phyloP scores from a whole-genome alignment of 148 eudicot genomes.

The Amaranthus hypochondriacus region DNA sequence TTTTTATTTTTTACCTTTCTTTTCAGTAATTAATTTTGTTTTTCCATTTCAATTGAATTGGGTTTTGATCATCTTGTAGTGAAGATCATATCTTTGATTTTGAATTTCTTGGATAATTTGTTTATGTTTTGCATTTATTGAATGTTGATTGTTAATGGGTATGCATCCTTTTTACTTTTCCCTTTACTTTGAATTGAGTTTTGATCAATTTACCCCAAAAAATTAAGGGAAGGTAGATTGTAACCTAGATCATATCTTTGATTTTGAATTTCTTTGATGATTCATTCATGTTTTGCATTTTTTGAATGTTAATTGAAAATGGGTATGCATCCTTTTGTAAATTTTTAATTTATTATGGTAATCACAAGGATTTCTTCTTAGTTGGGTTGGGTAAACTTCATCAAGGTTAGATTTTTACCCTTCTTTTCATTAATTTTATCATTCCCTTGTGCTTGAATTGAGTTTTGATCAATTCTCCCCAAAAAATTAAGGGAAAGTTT shows the following conservation, averaged over 20 bases:
- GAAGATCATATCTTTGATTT: neutral
- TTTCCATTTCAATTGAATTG: neutral
- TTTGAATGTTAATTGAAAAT: slow-evolving; percentile 11
- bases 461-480: too few species aligned
- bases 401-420: too few species aligned
- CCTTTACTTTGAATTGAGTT: too few species aligned
- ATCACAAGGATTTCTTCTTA: neutral
- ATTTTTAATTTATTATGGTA: neutral
- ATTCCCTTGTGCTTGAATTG: too few species aligned
- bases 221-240: too few species aligned
- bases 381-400: neutral
- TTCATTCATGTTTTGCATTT: neutral
- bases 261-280: neutral
- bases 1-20: neutral
- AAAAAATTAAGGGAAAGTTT: too few species aligned
- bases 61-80: neutral
- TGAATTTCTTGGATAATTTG: neutral
- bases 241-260: neutral
- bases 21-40: neutral
- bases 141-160: slow-evolving; percentile 9
- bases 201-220: too few species aligned
- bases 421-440: too few species aligned
- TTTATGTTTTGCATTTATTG: neutral
- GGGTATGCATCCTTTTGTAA: neutral
- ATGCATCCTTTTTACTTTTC: neutral